phyloP scores from a whole-genome alignment of 106 monocot species.

The Dioscorea alata region DNA sequence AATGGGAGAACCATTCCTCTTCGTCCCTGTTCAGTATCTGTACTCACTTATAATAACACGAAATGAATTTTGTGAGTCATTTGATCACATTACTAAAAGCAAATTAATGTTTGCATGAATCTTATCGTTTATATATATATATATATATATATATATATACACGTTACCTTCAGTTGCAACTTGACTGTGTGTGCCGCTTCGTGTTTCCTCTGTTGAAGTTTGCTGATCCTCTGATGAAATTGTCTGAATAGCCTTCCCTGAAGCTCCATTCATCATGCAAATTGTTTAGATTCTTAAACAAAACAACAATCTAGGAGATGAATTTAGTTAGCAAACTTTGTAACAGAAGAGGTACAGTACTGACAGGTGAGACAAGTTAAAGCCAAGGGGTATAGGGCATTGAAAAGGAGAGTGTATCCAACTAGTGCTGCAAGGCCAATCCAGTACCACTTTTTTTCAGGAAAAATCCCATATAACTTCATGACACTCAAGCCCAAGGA shows the following conservation, averaged over 20 bases:
- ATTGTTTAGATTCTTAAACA: too few species aligned
- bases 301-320: too few species aligned
- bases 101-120: too few species aligned
- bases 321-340: not conserved
- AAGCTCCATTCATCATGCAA: not conserved
- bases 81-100: too few species aligned
- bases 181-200: not conserved
- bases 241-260: not conserved
- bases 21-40: not conserved
- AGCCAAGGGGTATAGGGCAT: constrained; percentile 18
- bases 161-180: too few species aligned
- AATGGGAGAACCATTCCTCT: constrained; percentile 28
- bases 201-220: not conserved
- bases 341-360: constrained; percentile 10
- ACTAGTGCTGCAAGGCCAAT: constrained; percentile 26
- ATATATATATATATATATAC: too few species aligned
- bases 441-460: constrained; percentile 34
- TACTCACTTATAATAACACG: too few species aligned
- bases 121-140: too few species aligned
- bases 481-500: constrained; percentile 21
- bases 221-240: not conserved
- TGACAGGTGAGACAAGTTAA: constrained; percentile 25
- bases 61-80: too few species aligned
- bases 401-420: constrained; percentile 29
- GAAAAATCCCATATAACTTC: constrained; percentile 22